Evolutionary conservation across 306 rosid species (phyloP).

Genomic region (Fagus sylvatica): DNA sequence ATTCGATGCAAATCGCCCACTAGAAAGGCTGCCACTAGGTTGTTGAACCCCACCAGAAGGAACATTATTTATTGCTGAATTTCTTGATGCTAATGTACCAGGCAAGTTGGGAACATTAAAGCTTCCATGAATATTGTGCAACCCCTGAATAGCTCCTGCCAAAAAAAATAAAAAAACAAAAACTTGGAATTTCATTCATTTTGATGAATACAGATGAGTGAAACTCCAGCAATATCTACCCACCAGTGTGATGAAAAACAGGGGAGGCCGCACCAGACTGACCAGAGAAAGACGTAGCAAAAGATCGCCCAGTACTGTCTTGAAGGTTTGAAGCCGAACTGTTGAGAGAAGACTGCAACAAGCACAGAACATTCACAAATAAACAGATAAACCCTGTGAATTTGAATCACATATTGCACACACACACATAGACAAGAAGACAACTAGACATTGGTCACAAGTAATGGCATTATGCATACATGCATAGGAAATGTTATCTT

Average conservation of each 20-base stretch:
- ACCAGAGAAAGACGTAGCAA: constrained; percentile 85
- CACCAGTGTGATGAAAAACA: constrained; percentile 83
- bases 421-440: neutral
- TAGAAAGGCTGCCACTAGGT: constrained; percentile 78
- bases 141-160: constrained; percentile 78
- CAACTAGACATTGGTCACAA: neutral
- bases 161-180: constrained; percentile 8
- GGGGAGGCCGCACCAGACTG: constrained; percentile 98
- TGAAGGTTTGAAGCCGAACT: constrained; percentile 91
- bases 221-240: constrained; percentile 45
- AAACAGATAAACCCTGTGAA: neutral
- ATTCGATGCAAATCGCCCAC: constrained; percentile 87
- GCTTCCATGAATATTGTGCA: constrained; percentile 89
- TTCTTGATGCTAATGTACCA: constrained; percentile 72
- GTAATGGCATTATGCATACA: neutral
- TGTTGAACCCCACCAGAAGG: constrained; percentile 96
- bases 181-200: constrained; percentile 38
- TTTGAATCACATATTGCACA: neutral
- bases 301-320: constrained; percentile 81
- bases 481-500: constrained; percentile 1
- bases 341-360: constrained; percentile 83
- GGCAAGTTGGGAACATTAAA: constrained; percentile 89
- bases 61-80: constrained; percentile 65
- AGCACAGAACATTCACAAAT: constrained; percentile 10
- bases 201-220: constrained; percentile 19